Evolutionary conservation across 345 rosid genomes (phyloP).

Genomic region (Garcia nutans): DNA sequence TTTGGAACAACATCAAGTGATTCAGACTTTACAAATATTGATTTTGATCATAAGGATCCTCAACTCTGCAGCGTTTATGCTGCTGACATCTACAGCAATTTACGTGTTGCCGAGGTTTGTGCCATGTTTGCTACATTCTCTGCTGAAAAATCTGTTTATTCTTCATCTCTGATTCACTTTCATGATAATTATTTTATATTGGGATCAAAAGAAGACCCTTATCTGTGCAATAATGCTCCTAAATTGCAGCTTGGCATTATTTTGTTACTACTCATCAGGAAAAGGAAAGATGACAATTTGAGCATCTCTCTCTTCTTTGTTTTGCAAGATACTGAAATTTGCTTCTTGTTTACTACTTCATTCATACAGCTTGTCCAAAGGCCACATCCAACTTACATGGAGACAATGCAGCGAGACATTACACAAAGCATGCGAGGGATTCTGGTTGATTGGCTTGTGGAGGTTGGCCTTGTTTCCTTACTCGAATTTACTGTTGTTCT

Average conservation of each 20-base stretch:
- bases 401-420: constrained; percentile 64
- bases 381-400: constrained; percentile 63
- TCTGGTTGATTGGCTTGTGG: constrained; percentile 96
- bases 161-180: neutral
- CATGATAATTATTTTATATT: neutral
- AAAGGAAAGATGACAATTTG: constrained; percentile 11
- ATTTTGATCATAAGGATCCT: constrained; percentile 60
- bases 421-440: constrained; percentile 87
- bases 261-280: constrained; percentile 4
- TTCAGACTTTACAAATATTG: constrained; percentile 55
- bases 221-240: neutral
- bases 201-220: neutral
- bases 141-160: neutral
- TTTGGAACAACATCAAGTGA: constrained; percentile 30
- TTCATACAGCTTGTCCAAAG: constrained; percentile 61
- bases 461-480: constrained; percentile 46
- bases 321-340: constrained; percentile 3
- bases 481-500: neutral
- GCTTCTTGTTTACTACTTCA: constrained; percentile 18
- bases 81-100: constrained; percentile 58
- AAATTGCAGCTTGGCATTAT: neutral
- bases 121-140: neutral
- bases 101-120: constrained; percentile 83
- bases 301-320: neutral
- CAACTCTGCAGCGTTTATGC: constrained; percentile 78